A percentile compares a stretch with the other conserved stretches of the same genome.
Conservation (phyloP, 2,329 filamentous ascomycete species). For the Paecilomyces fulvus region DNA sequence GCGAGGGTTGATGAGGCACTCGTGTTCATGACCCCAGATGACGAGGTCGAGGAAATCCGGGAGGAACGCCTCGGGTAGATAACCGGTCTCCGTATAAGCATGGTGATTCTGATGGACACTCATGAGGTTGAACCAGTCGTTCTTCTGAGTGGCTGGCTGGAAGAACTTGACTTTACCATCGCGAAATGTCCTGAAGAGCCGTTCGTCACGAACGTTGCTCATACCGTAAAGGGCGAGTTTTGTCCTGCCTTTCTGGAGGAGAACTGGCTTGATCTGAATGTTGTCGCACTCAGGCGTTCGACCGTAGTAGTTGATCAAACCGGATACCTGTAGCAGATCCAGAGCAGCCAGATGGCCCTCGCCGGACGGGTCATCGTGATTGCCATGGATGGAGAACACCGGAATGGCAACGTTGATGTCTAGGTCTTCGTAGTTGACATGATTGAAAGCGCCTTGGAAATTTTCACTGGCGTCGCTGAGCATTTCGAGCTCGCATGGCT, state of each 20-base stretch:
- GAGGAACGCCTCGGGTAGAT: constrained; percentile 85
- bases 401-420: constrained; percentile 97
- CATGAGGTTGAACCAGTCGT: constrained; percentile 94
- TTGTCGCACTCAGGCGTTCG: constrained; percentile 87
- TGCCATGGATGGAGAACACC: constrained; percentile 96
- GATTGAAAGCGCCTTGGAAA: constrained; percentile 80
- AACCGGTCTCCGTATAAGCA: constrained; percentile 84
- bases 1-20: constrained; percentile 79
- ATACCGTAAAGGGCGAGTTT: constrained; percentile 90
- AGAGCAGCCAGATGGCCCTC: constrained; percentile 87
- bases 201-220: constrained; percentile 92
- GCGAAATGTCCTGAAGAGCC: constrained; percentile 85
- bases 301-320: constrained; percentile 92
- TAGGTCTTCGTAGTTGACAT: constrained; percentile 96
- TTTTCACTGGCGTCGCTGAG: constrained; percentile 86
- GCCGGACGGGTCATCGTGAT: constrained; percentile 96
- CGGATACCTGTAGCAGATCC: constrained; percentile 82
- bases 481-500: constrained; percentile 90
- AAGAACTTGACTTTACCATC: constrained; percentile 94
- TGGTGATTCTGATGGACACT: constrained; percentile 95
- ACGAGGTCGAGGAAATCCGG: constrained; percentile 87
- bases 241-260: constrained; percentile 86
- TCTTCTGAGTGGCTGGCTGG: constrained; percentile 66
- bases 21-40: constrained; percentile 96
- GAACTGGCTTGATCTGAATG: constrained; percentile 80